These are phyloP conservation scores for Penicillium sp. DNA, from an alignment of 2,329 filamentous ascomycete species.

Conservation along the genomic window DNA sequence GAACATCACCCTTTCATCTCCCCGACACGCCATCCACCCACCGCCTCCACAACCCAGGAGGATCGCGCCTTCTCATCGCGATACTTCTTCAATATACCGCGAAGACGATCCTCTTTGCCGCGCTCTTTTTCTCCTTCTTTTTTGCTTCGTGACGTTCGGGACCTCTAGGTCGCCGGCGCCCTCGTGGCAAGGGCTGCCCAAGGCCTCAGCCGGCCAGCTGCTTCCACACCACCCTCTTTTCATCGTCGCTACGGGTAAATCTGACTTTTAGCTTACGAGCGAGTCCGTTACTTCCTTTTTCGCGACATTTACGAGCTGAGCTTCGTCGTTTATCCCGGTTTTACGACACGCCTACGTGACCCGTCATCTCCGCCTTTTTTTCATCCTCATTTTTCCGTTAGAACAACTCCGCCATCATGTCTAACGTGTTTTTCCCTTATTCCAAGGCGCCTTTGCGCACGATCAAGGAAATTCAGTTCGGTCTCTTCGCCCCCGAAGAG, in stretches of 20 bases:
- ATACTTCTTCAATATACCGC: constrained; percentile 33
- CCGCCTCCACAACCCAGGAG: constrained; percentile 29
- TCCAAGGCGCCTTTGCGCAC: constrained; percentile 95
- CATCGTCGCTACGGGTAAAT: constrained; percentile 29
- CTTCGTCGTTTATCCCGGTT: constrained; percentile 17
- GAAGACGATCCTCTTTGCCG: constrained; percentile 28
- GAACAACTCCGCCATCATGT: constrained; percentile 62
- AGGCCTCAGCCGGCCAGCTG: constrained; percentile 45
- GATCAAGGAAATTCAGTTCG: constrained; percentile 98
- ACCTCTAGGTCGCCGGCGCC: constrained; percentile 43
- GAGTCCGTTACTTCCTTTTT: constrained; percentile 18
- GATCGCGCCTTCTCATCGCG: constrained; percentile 45
- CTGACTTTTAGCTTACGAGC: constrained; percentile 10
- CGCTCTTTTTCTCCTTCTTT: constrained; percentile 30
- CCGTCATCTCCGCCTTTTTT: constrained; percentile 11
- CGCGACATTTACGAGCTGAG: constrained; percentile 16
- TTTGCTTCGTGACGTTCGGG: constrained; percentile 37
- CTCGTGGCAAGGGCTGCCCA: constrained; percentile 50
- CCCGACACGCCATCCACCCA: constrained; percentile 35
- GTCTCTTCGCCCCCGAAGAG: constrained; percentile 94
- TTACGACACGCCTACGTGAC: constrained; percentile 10
- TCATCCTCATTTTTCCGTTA: constrained; percentile 13
- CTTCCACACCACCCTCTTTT: constrained; percentile 32
- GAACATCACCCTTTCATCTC: constrained; percentile 44
- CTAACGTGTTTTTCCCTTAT: constrained; percentile 85